A percentile compares a stretch with the other conserved stretches of the same genome.
Evolutionary conservation across 192 early-diverging fungal species (phyloP).

Genomic region (Piromyces finnis): DNA sequence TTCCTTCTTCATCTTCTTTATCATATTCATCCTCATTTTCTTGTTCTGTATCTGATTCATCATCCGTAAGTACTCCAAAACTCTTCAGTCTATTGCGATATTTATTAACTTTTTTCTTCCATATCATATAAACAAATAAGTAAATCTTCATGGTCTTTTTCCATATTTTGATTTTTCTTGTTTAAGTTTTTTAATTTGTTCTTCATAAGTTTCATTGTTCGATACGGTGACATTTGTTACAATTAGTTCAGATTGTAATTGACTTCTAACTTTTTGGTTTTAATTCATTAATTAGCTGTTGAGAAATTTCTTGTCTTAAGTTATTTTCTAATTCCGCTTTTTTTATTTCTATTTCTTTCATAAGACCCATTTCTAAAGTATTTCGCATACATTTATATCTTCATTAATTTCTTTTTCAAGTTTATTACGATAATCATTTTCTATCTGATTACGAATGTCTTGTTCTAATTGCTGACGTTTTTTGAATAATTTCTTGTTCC

Average conservation of each 20-base stretch:
- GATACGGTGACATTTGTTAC: no score
- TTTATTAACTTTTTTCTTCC: background rate
- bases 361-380: no score
- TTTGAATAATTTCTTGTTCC: background rate
- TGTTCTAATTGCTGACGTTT: background rate
- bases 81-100: background rate
- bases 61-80: background rate
- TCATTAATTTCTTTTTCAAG: background rate
- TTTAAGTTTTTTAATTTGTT: background rate
- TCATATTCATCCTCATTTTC: background rate
- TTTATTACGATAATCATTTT: no score
- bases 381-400: no score
- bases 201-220: background rate
- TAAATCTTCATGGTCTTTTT: background rate
- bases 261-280: background rate
- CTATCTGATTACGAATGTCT: no score
- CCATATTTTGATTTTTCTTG: background rate
- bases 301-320: background rate
- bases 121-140: background rate
- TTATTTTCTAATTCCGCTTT: background rate
- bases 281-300: background rate
- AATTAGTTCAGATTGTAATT: no score
- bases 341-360: background rate
- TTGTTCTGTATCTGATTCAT: background rate
- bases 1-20: background rate